Base-by-base conservation (phyloP, 2,329 filamentous ascomycete species). In the Lasiodiplodia citricola region DNA sequence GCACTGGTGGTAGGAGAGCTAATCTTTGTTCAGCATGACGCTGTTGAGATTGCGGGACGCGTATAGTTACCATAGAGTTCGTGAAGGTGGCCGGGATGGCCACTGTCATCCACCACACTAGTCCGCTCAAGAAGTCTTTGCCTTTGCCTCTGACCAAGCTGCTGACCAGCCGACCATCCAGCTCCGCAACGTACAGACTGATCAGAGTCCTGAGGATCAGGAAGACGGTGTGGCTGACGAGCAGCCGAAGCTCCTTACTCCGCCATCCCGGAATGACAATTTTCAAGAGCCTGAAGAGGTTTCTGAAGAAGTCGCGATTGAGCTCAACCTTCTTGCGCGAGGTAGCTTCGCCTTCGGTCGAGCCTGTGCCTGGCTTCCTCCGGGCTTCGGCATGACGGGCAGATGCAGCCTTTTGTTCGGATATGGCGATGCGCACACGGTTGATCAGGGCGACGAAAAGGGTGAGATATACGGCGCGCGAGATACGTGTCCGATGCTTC, bases 61-160 rank as follows among this genome's bases (percentile, higher is more conserved):
- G 47, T 4, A 2, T 35, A 5, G 3, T 60, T 80, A 96, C 92
- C 96, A 99, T 99, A 0, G 94, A 97, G 80, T 99, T 99, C 51
- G 96, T 99, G 79, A 98, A 97, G 0, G 96, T 98, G 1, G 96
- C 96, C 11, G 96, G 96, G 18, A 99, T 87, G 31, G 96, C 95
- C 72, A 99, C 96, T 67, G 95, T 80, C 96, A 99, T 99, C 96
- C 96, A 99, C 94, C 95, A 97, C 6, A 96, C 88, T 74, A 99
- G 90, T 0, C 93, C 90, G 73, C 90, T 90, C 74, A 98, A 77
- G 73, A 99, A 99, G 72, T 97, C 94, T 79, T 89, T 92, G 18
- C 95, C 96, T 73, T 91, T 96, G 2, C 96, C 96, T 80, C 94
- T 91, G 56, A 99, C 94, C 68, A 99, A 83, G 72, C 90, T 94